Percentiles rank a stretch among this genome's conserved stretches.
These are phyloP conservation scores for Rhodotorula diobovata DNA, from an alignment of 768 basidiomycete genomes.

Conservation along the genomic window DNA sequence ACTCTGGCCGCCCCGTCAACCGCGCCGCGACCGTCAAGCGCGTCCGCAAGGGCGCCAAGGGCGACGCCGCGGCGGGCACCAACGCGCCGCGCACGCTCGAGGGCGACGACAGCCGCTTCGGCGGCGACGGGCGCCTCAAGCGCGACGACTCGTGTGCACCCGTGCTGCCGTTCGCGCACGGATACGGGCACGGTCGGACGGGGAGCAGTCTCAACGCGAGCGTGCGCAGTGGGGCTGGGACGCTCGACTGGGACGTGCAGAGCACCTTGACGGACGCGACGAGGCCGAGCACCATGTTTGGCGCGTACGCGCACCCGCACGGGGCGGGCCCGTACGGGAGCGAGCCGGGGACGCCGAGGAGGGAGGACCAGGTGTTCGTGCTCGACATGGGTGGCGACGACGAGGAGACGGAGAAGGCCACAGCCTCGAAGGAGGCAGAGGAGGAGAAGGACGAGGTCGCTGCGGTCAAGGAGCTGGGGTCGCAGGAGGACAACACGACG, in stretches of 20 bases:
- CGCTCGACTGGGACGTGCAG: constrained; percentile 28
- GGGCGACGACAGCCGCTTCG: background rate
- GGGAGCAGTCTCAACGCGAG: background rate
- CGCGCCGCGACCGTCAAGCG: constrained; percentile 21
- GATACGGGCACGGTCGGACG: background rate
- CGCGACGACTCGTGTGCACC: background rate
- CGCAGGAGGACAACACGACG: background rate
- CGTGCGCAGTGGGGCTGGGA: background rate
- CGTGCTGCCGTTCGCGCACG: no score
- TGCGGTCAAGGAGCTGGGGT: background rate
- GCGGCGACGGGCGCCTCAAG: background rate
- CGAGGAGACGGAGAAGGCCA: background rate
- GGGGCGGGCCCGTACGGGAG: background rate
- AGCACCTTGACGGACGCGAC: background rate
- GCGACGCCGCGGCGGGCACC: background rate
- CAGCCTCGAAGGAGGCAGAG: background rate
- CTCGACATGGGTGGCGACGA: background rate
- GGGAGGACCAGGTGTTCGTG: constrained; percentile 7
- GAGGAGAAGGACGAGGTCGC: background rate
- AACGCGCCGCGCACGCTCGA: background rate
- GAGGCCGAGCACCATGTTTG: background rate
- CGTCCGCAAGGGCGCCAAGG: background rate
- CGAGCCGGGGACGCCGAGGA: no score
- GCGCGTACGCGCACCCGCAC: background rate
- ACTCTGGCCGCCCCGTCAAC: constrained; percentile 28